Base-by-base conservation (phyloP, 768 basidiomycete genomes). In the Russula foetens region DNA sequence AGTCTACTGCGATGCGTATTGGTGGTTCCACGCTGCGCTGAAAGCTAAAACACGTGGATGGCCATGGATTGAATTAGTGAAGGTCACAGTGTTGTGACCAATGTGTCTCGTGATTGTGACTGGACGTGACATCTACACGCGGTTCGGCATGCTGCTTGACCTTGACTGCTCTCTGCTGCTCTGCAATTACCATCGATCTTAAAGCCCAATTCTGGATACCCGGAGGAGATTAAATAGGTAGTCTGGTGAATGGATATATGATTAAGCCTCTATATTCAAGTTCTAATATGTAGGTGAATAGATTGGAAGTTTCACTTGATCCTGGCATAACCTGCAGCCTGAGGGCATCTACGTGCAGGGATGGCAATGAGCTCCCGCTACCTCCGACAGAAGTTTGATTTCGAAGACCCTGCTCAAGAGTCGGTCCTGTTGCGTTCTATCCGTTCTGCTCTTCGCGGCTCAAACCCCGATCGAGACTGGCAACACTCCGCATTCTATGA, bases 371-470 rank as follows among this genome's bases (percentile, higher is more conserved):
- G 33, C 35, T 55, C 47, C 7, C 59, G 59, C 46, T 62, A 62
- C 54, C 59, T 63, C 38, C 48, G 41, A 43, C 54, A 54, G 7
- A 55, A 39, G 14, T 35, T 31, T 48, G 39, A 29, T 39, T 52
- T 54, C 17, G 54, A 63, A 51, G 49, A 52, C 26, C 47, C 41
- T 21, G 15, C 39, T 23, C 53, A 64, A 50, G 72, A 72, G 35
- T 78, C 79, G 14, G 66, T 69, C 19, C 73, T 90, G 0, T 75
- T 88, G 41, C 75, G 74, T 58, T 75, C 85, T 26, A 85, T 89
- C 54, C 79, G 79, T 41, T 70, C 69, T n/a, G 84, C 83, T 15
- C 74, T 89, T 41, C 82, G 79, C 33, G 84, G 84, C 48, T 75
- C 65, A 44, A 57, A 53, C 33, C 35, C 50, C 14, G 54, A 50